Percentiles rank a stretch among this genome's conserved stretches.
These are phyloP conservation scores for Blastocladiella britannica DNA, from an alignment of 192 early-diverging fungal species.

Conservation along the genomic window DNA sequence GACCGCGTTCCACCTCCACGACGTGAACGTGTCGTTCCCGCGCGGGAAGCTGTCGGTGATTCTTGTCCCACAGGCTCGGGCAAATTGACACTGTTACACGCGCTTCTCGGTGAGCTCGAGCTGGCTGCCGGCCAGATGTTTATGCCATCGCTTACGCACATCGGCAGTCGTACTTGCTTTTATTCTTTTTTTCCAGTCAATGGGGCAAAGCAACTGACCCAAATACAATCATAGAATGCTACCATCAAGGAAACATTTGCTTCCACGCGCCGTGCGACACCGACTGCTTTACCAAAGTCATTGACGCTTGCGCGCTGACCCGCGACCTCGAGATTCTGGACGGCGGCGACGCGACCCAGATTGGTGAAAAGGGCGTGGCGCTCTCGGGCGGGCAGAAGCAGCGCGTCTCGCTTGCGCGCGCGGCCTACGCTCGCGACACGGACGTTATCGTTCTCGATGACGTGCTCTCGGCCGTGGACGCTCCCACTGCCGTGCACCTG, in stretches of 20 bases:
- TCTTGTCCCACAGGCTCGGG: slow-evolving; percentile 55
- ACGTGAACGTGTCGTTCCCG: slow-evolving; percentile 25
- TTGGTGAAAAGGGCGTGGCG: slow-evolving; percentile 73
- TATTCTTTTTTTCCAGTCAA: too few species aligned
- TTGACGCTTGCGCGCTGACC: slow-evolving; percentile 63
- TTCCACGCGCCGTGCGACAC: slow-evolving; percentile 59
- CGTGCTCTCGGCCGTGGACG: slow-evolving; percentile 83
- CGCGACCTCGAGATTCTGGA: slow-evolving; percentile 67
- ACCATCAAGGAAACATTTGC: slow-evolving; percentile 49
- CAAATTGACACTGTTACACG: slow-evolving; percentile 26
- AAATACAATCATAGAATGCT: too few species aligned
- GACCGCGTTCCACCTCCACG: slow-evolving; percentile 23
- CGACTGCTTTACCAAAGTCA: slow-evolving; percentile 51
- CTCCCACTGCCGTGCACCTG: slow-evolving; percentile 74
- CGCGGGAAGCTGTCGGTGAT: slow-evolving; percentile 29
- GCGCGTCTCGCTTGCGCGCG: slow-evolving; percentile 65
- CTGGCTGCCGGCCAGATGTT: slow-evolving; percentile 13
- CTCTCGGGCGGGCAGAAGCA: slow-evolving; percentile 81
- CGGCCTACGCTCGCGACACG: slow-evolving; percentile 52
- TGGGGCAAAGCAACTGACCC: too few species aligned
- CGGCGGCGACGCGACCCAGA: slow-evolving; percentile 75
- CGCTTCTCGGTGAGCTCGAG: slow-evolving; percentile 31
- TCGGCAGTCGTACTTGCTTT: slow-evolving; percentile 27
- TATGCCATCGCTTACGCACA: slow-evolving; percentile 20
- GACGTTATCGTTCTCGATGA: slow-evolving; percentile 61